Percentiles rank a stretch among this genome's conserved stretches.
Conservation (phyloP, 2,329 filamentous ascomycete genomes). For the Hypoxylon sp. region DNA sequence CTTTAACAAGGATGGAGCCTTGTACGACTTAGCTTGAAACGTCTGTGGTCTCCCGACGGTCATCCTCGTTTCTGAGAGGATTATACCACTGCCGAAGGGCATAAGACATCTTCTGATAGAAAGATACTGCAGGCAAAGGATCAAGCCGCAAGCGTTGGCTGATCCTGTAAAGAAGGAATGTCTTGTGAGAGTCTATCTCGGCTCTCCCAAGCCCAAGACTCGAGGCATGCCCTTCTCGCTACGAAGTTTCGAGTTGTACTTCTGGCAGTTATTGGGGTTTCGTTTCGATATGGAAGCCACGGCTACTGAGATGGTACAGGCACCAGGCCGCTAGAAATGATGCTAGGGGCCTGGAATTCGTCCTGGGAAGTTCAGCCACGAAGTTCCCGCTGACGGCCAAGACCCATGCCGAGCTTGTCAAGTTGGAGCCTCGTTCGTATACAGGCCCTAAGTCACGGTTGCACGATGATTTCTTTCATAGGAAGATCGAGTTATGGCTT, state of each 20-base stretch:
- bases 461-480: constrained; percentile 26
- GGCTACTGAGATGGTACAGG: constrained; percentile 44
- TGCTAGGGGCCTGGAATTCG: constrained; percentile 52
- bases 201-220: constrained; percentile 14
- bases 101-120: constrained; percentile 11
- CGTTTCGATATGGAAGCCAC: constrained; percentile 40
- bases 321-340: constrained; percentile 51
- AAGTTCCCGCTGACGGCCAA: no score
- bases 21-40: not conserved
- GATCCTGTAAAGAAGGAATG: constrained; percentile 24
- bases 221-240: constrained; percentile 44
- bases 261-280: constrained; percentile 50
- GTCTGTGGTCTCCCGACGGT: constrained; percentile 6
- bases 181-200: constrained; percentile 24
- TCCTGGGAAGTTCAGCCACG: constrained; percentile 43
- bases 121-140: constrained; percentile 18
- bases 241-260: constrained; percentile 51
- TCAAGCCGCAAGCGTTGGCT: not conserved
- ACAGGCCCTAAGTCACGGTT: not conserved
- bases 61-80: constrained; percentile 10
- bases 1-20: not conserved
- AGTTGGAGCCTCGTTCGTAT: no score
- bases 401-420: no score
- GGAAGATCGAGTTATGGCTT: constrained; percentile 47
- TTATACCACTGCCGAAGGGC: not conserved